Conservation (phyloP, 495 filamentous ascomycete genomes). For the Penicillium chermesinum region DNA sequence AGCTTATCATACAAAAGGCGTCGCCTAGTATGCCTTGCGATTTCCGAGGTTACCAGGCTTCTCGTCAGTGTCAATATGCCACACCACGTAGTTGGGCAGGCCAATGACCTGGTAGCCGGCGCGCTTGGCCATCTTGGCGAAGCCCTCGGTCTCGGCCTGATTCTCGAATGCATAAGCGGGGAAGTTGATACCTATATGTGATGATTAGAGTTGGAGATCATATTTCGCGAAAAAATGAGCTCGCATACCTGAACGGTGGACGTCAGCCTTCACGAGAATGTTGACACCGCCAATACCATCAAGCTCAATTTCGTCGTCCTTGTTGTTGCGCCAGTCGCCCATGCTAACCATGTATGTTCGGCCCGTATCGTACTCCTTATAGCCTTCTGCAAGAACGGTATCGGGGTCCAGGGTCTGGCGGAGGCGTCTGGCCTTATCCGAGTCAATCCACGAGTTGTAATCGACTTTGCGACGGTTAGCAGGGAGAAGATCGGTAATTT, state of each 20-base stretch:
- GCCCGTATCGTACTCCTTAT: conserved; percentile 86
- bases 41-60: conserved; percentile 72
- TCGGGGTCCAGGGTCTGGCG: conserved; percentile 69
- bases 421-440: conserved; percentile 71
- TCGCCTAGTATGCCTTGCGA: conserved; percentile 39
- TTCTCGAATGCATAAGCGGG: conserved; percentile 97
- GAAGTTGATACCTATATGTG: conserved; percentile 80
- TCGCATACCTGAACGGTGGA: conserved; percentile 80
- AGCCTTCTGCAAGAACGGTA: conserved; percentile 84
- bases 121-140: conserved; percentile 97
- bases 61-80: conserved; percentile 99
- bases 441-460: conserved; percentile 99
- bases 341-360: conserved; percentile 80
- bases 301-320: conserved; percentile 82
- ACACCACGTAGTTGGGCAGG: conserved; percentile 95
- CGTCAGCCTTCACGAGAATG: conserved; percentile 95
- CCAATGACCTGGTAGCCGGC: conserved; percentile 91
- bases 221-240: neutral
- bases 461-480: conserved; percentile 59
- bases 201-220: neutral
- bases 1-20: conserved; percentile 4
- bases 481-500: neutral
- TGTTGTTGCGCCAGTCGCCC: conserved; percentile 88
- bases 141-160: conserved; percentile 97
- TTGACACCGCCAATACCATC: conserved; percentile 97